phyloP scores from a whole-genome alignment of 2,329 filamentous ascomycete genomes.

The Aspergillus brunneoviolaceus region DNA sequence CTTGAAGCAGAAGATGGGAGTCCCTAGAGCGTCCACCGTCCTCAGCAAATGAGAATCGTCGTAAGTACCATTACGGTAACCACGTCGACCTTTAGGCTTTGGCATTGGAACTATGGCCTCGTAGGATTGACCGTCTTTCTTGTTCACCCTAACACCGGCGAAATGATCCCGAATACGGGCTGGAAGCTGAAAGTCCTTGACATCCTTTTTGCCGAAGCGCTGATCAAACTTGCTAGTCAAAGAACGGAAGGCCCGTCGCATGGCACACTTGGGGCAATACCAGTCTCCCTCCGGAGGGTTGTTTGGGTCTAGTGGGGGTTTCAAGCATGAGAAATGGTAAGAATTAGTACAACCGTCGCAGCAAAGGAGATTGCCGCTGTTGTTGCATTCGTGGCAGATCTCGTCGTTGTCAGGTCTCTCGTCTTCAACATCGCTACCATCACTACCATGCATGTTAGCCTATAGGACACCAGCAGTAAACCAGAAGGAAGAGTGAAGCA shows the following conservation, averaged over 20 bases:
- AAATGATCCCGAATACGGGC: constrained; percentile 71
- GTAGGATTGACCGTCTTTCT: constrained; percentile 73
- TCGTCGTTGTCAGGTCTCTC: constrained; percentile 72
- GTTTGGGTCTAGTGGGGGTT: constrained; percentile 69
- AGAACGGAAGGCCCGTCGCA: constrained; percentile 60
- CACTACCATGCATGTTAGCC: constrained; percentile 19
- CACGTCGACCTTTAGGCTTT: constrained; percentile 21
- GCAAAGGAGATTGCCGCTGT: constrained; percentile 81
- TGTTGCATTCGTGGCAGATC: constrained; percentile 81
- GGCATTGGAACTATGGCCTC: constrained; percentile 59
- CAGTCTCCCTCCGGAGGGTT: constrained; percentile 69
- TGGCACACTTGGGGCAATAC: constrained; percentile 68
- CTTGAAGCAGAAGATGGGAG: constrained; percentile 71
- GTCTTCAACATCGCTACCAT: constrained; percentile 9
- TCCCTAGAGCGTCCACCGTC: constrained; percentile 69
- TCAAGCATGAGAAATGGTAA: constrained; percentile 86
- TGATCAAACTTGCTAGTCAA: constrained; percentile 65
- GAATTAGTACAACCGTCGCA: constrained; percentile 90
- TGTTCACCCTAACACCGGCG: constrained; percentile 67
- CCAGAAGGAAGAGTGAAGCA: neutral
- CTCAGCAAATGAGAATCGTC: constrained; percentile 44
- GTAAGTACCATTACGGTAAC: constrained; percentile 23
- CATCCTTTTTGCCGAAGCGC: constrained; percentile 58
- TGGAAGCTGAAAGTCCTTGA: constrained; percentile 68
- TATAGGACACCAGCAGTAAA: neutral